Evolutionary conservation across 345 rosid genomes (phyloP), one percentile per base, ranked within the genome.

Genomic region (Brassica nigra): DNA sequence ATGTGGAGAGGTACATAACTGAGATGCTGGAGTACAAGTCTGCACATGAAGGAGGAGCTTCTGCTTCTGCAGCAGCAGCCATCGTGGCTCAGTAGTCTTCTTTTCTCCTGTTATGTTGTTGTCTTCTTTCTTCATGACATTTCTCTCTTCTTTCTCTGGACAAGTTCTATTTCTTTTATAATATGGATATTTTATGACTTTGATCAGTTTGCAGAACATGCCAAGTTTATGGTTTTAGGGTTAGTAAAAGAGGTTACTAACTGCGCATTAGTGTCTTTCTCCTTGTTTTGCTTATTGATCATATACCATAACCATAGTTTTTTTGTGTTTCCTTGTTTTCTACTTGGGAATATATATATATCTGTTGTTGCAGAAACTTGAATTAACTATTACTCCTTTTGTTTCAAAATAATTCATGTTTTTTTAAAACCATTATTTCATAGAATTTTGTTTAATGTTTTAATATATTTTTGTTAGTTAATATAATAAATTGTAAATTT

Each of bases 11-110:
- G 82, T 90, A 88, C 84, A 84, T 75, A 86, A 77, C 61, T 5
- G 97, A 90, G 84, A 88, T 94, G 97, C 62, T 69, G 86, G 87
- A 86, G 67, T 85, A 89, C 74, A 83, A 71, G 44, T 84, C 90
- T 52, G 78, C 88, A 30, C 78, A 83, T 54, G 66, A 88, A 81
- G 4, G 81, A 80, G 75, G 96, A 90, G 65, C 82, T 87, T 54
- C 97, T 93, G 30, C 78, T 42, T 42, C 49, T 84, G 76, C 94
- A 83, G 73, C 27, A 23, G 27, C 79, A 84, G 69, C 82, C 77
- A 47, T 92, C 42, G 61, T 68, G 76, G 61, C 81, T 15, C 78
- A 62, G 67, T 75, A 75, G 83, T 29, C 55, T 29, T 31, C 61
- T 58, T 8, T 59, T 15, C 8, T 4, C 7, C 31, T 52, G 57